Conservation (phyloP, 139 green algal species). For the Axilococcus clingmanii region DNA sequence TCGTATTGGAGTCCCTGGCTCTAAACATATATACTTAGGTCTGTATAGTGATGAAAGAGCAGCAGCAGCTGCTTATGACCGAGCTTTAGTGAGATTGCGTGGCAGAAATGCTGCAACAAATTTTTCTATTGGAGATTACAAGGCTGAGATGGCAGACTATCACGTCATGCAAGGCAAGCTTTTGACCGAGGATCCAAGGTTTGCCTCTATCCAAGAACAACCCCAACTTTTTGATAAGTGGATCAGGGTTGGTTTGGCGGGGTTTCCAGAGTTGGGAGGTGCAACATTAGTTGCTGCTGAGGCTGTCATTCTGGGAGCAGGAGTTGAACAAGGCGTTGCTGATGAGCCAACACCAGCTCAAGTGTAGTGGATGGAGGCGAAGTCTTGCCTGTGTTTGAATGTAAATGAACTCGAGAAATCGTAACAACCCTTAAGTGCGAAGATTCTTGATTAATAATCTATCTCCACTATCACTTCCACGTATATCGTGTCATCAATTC, state of each 20-base stretch:
- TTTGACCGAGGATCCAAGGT: not conserved
- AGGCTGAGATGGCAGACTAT: conserved; percentile 51
- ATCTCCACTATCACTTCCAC: no score
- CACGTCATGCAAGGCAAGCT: conserved; percentile 40
- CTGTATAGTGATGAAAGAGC: conserved; percentile 46
- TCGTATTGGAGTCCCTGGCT: conserved; percentile 73
- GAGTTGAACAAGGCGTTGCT: no score
- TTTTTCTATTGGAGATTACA: conserved; percentile 58
- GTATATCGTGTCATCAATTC: no score
- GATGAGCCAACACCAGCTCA: no score
- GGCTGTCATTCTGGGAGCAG: no score
- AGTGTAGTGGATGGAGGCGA: no score
- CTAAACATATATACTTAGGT: conserved; percentile 85
- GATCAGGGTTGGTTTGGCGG: conserved; percentile 23
- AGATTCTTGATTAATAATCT: no score
- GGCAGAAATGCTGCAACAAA: conserved; percentile 73
- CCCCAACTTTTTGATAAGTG: conserved; percentile 19
- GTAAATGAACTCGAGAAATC: not conserved
- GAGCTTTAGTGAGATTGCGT: conserved; percentile 51
- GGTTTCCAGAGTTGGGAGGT: not conserved
- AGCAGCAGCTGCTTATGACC: conserved; percentile 56
- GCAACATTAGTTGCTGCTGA: no score
- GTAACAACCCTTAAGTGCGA: not conserved
- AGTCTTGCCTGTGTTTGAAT: no score
- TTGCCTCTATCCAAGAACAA: conserved; percentile 6